These are phyloP conservation scores for Nyssa sinensis DNA, from an alignment of 148 eudicot species.

Conservation along the genomic window DNA sequence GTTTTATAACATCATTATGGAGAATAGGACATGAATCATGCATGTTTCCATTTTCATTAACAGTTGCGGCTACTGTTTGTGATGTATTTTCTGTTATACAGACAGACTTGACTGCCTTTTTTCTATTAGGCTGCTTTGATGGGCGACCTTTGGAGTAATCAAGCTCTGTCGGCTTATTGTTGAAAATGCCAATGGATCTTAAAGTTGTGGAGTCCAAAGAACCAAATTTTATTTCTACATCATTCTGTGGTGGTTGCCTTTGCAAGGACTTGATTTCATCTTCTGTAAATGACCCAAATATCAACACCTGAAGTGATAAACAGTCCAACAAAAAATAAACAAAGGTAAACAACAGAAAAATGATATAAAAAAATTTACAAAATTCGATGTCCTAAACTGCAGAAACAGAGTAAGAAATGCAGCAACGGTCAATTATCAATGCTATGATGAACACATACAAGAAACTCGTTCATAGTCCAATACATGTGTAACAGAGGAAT, in stretches of 20 bases:
- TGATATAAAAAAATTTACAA: neutral
- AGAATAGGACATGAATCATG: conserved; percentile 21
- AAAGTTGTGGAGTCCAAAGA: conserved; percentile 53
- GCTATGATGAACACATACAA: too few species aligned
- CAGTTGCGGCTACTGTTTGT: conserved; percentile 18
- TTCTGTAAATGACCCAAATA: conserved; percentile 49
- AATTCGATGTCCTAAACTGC: neutral
- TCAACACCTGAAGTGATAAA: conserved; percentile 40
- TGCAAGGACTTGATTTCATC: conserved; percentile 41
- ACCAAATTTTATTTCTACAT: conserved; percentile 56
- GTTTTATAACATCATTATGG: conserved; percentile 29
- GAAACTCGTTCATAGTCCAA: too few species aligned
- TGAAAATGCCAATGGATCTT: conserved; percentile 40
- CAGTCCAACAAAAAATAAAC: neutral
- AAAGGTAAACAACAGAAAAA: neutral
- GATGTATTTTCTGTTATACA: conserved; percentile 18
- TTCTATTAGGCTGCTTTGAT: conserved; percentile 27
- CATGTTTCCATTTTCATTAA: conserved; percentile 40
- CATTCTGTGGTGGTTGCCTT: conserved; percentile 21
- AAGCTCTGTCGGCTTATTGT: conserved; percentile 24
- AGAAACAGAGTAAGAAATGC: neutral
- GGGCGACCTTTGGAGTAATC: conserved; percentile 27
- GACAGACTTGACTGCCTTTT: conserved; percentile 15
- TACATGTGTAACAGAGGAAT: too few species aligned
- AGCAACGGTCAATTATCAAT: too few species aligned